Conservation (phyloP, 768 basidiomycete species). For the Candolleomyces eurysporus region DNA sequence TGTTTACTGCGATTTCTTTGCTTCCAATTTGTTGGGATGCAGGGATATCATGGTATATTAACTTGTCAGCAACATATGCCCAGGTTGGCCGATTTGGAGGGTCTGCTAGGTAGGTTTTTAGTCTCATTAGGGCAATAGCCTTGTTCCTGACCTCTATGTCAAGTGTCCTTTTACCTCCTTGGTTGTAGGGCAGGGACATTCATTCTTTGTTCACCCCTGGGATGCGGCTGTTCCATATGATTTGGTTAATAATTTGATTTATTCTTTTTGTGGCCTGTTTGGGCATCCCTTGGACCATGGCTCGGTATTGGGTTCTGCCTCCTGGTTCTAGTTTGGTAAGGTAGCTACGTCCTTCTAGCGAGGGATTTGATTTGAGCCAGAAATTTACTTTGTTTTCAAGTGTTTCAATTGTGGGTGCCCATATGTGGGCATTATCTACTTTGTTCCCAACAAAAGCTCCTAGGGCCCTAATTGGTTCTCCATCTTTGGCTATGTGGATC, state of each 20-base stretch:
- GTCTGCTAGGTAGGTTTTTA: slow-evolving; percentile 17
- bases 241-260: slow-evolving; percentile 15
- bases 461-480: slow-evolving; percentile 27
- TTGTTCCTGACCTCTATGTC: slow-evolving; percentile 21
- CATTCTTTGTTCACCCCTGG: slow-evolving; percentile 20
- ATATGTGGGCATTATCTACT: slow-evolving; percentile 15
- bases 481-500: slow-evolving; percentile 30
- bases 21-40: slow-evolving; percentile 8
- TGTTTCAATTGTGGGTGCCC: slow-evolving; percentile 22
- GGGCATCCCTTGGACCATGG: slow-evolving; percentile 26
- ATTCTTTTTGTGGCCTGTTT: slow-evolving; percentile 16
- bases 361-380: slow-evolving; percentile 15
- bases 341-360: slow-evolving; percentile 15
- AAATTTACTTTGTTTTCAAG: neutral
- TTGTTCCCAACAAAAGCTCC: slow-evolving; percentile 33
- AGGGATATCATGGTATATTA: neutral
- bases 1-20: neutral
- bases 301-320: slow-evolving; percentile 23
- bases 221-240: slow-evolving; percentile 20
- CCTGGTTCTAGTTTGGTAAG: slow-evolving; percentile 22
- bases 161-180: slow-evolving; percentile 20
- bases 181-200: slow-evolving; percentile 11
- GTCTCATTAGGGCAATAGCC: slow-evolving; percentile 19
- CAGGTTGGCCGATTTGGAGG: slow-evolving; percentile 13
- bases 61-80: slow-evolving; percentile 5